A percentile compares a stretch with the other conserved stretches of the same genome.
phyloP scores from a whole-genome alignment of 78 protist genomes.

The Blattamonas nauphoetae region DNA sequence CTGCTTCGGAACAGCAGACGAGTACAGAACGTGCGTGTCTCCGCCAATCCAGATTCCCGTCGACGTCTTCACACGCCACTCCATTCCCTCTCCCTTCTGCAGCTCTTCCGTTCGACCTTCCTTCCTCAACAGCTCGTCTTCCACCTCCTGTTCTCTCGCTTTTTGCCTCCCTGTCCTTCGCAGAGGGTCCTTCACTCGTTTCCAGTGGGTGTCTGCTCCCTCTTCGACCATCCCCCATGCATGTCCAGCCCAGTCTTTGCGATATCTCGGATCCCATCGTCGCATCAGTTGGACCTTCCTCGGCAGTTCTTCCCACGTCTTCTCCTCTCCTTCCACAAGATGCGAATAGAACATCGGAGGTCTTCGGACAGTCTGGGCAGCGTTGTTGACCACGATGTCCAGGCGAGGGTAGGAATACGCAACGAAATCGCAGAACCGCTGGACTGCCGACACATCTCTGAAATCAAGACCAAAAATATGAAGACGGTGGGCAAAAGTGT shows the following conservation, averaged over 20 bases:
- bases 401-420: constrained; percentile 16
- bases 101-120: no score
- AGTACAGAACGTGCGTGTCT: neutral
- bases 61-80: neutral
- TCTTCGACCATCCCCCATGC: neutral
- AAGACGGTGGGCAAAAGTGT: constrained; percentile 13
- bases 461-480: constrained; percentile 49
- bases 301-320: neutral
- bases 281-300: neutral
- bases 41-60: neutral
- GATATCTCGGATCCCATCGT: neutral
- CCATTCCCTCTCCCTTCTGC: no score
- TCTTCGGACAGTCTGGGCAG: constrained; percentile 1
- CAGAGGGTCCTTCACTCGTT: no score
- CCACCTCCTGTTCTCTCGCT: no score
- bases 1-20: neutral
- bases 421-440: constrained; percentile 17
- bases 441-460: constrained; percentile 27
- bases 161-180: no score
- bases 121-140: no score
- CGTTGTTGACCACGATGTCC: constrained; percentile 58
- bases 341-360: neutral
- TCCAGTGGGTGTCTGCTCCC: neutral
- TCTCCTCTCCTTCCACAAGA: neutral
- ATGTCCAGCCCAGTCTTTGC: no score